phyloP scores from a whole-genome alignment of 495 filamentous ascomycete genomes.

The Xylaria acuta region DNA sequence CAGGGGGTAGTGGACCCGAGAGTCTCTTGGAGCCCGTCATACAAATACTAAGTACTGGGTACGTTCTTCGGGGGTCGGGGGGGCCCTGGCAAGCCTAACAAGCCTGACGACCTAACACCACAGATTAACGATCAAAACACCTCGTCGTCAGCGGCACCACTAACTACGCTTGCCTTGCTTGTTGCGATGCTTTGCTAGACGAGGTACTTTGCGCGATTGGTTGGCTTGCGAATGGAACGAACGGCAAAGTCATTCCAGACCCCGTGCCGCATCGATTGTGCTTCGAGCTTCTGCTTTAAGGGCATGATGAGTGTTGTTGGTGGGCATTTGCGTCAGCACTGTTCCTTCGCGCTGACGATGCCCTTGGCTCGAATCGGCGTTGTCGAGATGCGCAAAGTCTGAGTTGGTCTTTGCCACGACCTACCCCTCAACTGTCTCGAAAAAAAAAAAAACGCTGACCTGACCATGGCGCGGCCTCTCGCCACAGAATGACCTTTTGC shows the following conservation, averaged over 20 bases:
- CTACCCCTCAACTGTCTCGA: background rate
- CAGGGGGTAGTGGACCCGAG: constrained; percentile 13
- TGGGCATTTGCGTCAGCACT: constrained; percentile 23
- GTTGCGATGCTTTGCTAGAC: background rate
- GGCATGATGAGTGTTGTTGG: background rate
- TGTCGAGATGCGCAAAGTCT: background rate
- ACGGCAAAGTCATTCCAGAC: background rate
- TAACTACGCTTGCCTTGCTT: background rate
- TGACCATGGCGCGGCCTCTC: background rate
- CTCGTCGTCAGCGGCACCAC: constrained; percentile 10
- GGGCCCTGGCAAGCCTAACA: constrained; percentile 6
- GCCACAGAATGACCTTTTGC: background rate
- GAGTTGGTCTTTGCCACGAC: constrained; percentile 12
- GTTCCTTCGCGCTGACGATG: constrained; percentile 18
- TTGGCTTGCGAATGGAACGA: background rate
- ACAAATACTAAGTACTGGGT: constrained; percentile 7
- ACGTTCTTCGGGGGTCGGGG: background rate
- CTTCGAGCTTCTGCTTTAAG: constrained; percentile 5
- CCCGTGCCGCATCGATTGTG: background rate
- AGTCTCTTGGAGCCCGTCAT: constrained; percentile 8
- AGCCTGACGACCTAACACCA: background rate
- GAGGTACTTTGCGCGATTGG: background rate
- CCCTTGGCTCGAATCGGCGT: constrained; percentile 6
- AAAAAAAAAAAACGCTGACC: background rate
- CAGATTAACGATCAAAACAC: background rate